Conservation (phyloP, 2,329 filamentous ascomycete genomes). For the Colletotrichum sp. region DNA sequence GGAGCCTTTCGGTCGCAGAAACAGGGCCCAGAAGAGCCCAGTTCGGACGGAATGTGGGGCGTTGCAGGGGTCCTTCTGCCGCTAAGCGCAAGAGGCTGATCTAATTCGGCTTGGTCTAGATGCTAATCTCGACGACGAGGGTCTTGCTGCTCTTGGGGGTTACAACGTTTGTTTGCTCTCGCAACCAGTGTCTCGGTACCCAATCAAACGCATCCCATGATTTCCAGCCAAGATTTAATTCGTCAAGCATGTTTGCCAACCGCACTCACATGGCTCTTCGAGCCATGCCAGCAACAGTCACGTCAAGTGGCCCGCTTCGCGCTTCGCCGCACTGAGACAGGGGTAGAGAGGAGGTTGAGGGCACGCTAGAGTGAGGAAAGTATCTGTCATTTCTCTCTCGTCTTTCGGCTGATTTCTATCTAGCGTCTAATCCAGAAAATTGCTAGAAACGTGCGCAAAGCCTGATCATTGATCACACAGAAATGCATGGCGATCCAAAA, state of each 20-base stretch:
- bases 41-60: not conserved
- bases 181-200: constrained; percentile 11
- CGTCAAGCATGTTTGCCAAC: not conserved
- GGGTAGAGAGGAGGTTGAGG: not conserved
- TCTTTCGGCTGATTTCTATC: not conserved
- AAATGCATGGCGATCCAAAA: not conserved
- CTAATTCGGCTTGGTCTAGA: constrained; percentile 5
- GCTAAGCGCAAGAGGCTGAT: constrained; percentile 5
- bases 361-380: not conserved
- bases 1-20: not conserved
- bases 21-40: not conserved
- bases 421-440: not conserved
- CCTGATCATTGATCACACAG: not conserved
- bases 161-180: constrained; percentile 5
- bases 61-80: not conserved
- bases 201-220: not conserved
- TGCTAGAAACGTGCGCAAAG: not conserved
- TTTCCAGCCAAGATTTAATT: not conserved
- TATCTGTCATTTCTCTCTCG: not conserved
- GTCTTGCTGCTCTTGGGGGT: not conserved
- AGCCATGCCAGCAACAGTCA: not conserved
- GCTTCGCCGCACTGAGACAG: not conserved
- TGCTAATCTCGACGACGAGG: constrained; percentile 19
- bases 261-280: not conserved
- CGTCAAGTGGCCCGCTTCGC: not conserved